These are phyloP conservation scores for Apocynum venetum DNA, from an alignment of 257 asterid species.

Conservation along the genomic window DNA sequence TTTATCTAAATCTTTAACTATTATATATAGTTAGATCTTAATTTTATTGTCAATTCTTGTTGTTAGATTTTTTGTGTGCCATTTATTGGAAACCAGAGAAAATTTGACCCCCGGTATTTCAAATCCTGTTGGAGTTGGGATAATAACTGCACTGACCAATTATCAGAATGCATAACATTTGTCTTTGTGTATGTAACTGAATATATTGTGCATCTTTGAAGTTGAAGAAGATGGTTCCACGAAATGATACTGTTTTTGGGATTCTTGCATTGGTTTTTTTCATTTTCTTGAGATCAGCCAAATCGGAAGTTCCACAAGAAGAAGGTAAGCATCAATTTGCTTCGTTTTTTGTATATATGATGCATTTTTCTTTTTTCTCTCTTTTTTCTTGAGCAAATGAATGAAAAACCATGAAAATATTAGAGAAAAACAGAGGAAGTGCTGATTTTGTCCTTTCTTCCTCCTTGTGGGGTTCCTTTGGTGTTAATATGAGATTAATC, in stretches of 20 bases:
- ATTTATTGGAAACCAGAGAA: background rate
- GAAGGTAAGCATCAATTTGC: constrained; percentile 24
- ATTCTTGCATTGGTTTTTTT: constrained; percentile 17
- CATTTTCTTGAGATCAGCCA: constrained; percentile 17
- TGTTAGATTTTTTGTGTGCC: background rate
- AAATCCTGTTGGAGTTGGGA: background rate
- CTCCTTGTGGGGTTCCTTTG: background rate
- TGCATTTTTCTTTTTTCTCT: background rate
- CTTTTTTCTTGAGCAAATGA: background rate
- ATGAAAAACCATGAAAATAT: background rate
- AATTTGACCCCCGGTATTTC: background rate
- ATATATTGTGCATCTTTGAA: background rate
- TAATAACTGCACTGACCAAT: background rate
- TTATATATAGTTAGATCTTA: background rate
- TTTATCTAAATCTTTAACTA: background rate
- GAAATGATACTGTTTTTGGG: constrained; percentile 9
- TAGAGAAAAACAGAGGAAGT: background rate
- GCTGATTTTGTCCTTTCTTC: background rate
- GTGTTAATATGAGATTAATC: background rate
- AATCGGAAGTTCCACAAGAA: constrained; percentile 26
- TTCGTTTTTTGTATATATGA: background rate
- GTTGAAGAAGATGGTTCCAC: constrained; percentile 18
- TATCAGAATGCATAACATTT: background rate
- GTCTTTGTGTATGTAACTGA: background rate
- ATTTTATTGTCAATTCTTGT: background rate